These are phyloP conservation scores for Pterocarpus macrocarpus DNA, from an alignment of 306 rosid genomes.

Conservation along the genomic window DNA sequence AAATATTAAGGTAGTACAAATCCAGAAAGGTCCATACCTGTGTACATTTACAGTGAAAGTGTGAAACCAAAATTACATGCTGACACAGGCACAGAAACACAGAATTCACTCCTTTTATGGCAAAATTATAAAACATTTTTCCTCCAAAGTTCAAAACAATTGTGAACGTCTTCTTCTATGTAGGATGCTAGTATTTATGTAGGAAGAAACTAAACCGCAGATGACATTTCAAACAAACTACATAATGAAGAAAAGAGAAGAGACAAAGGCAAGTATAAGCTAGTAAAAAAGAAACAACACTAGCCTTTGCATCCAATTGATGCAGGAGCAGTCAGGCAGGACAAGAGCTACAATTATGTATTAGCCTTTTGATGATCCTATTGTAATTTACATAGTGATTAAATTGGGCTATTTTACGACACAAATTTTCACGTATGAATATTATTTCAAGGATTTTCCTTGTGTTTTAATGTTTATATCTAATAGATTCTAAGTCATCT, in stretches of 20 bases:
- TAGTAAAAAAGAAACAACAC: slow-evolving; percentile 1
- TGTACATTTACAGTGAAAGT: slow-evolving; percentile 31
- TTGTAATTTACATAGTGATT: background rate
- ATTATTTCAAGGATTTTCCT: background rate
- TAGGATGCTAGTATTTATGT: background rate
- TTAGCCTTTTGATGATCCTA: background rate
- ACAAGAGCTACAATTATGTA: background rate
- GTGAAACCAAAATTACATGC: slow-evolving; percentile 41
- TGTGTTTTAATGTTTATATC: background rate
- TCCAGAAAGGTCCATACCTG: slow-evolving; percentile 99
- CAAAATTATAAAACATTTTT: background rate
- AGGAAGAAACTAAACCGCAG: background rate
- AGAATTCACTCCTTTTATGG: background rate
- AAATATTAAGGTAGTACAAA: slow-evolving; percentile 93
- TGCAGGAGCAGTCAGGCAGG: slow-evolving; percentile 26
- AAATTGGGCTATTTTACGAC: slow-evolving; percentile 11
- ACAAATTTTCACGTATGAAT: background rate
- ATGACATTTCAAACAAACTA: slow-evolving; percentile 10
- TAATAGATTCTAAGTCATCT: background rate
- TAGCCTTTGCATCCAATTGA: slow-evolving; percentile 11
- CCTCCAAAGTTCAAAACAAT: slow-evolving; percentile 19
- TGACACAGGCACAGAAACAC: background rate
- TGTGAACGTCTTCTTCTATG: background rate
- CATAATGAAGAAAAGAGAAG: slow-evolving; percentile 16
- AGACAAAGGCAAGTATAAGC: slow-evolving; percentile 14